Evolutionary conservation across 306 rosid genomes (phyloP).

Genomic region (Heteromeles arbutifolia): DNA sequence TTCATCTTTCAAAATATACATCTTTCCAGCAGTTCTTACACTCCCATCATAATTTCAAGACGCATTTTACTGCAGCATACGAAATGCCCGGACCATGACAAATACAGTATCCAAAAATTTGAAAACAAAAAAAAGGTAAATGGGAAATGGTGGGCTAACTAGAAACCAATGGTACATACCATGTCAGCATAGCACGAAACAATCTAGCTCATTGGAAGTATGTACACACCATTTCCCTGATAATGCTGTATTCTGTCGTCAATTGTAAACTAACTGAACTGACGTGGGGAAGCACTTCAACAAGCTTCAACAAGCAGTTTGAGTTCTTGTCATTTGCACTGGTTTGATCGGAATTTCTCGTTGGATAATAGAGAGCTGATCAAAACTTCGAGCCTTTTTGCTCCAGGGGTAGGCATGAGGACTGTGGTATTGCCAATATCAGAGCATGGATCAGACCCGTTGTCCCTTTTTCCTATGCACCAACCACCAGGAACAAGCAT

Average conservation of each 20-base stretch:
- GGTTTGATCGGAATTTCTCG: slow-evolving; percentile 71
- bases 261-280: slow-evolving; percentile 27
- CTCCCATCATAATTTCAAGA: slow-evolving; percentile 4
- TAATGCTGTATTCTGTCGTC: slow-evolving; percentile 30
- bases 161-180: slow-evolving; percentile 35
- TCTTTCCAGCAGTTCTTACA: slow-evolving; percentile 12
- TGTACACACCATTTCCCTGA: slow-evolving; percentile 17
- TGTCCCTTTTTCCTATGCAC: slow-evolving; percentile 81
- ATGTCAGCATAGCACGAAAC: slow-evolving; percentile 25
- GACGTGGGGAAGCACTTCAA: slow-evolving; percentile 24
- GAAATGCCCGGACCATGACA: slow-evolving; percentile 13
- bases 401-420: slow-evolving; percentile 74
- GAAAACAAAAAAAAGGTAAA: background rate
- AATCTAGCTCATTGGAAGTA: slow-evolving; percentile 22
- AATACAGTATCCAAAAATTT: slow-evolving; percentile 6
- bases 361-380: slow-evolving; percentile 61
- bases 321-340: slow-evolving; percentile 57
- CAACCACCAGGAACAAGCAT: slow-evolving; percentile 94
- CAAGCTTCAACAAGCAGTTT: slow-evolving; percentile 14
- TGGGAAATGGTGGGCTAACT: slow-evolving; percentile 18
- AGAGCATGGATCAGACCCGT: slow-evolving; percentile 82
- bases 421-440: slow-evolving; percentile 43
- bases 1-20: slow-evolving; percentile 10
- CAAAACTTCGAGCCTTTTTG: slow-evolving; percentile 66
- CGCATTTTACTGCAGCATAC: slow-evolving; percentile 21